A percentile compares a stretch with the other conserved stretches of the same genome.
phyloP scores from a whole-genome alignment of 768 basidiomycete genomes.

The Mycena metata region DNA sequence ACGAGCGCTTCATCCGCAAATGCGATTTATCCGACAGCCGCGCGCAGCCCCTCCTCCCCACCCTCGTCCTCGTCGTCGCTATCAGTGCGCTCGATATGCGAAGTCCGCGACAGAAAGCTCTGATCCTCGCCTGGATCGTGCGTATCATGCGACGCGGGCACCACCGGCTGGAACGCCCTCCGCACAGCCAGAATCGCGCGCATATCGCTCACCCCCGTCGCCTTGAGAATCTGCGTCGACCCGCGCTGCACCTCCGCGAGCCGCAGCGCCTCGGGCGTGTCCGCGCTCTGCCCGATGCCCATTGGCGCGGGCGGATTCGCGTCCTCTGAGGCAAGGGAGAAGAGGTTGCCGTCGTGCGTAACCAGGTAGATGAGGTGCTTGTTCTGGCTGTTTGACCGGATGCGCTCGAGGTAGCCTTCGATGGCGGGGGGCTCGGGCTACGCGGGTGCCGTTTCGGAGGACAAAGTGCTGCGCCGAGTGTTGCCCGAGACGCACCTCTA shows the following conservation, averaged over 20 bases:
- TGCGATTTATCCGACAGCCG: slow-evolving; percentile 57
- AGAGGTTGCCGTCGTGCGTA: slow-evolving; percentile 81
- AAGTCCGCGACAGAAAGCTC: slow-evolving; percentile 48
- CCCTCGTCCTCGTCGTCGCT: slow-evolving; percentile 77
- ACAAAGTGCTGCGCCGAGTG: slow-evolving; percentile 70
- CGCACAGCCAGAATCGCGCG: slow-evolving; percentile 75
- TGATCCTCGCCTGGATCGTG: slow-evolving; percentile 48
- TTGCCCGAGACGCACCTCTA: slow-evolving; percentile 82
- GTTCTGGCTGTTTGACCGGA: slow-evolving; percentile 68
- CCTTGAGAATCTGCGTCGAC: slow-evolving; percentile 69
- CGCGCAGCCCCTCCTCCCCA: slow-evolving; percentile 67
- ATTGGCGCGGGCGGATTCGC: slow-evolving; percentile 82
- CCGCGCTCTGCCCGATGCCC: slow-evolving; percentile 54
- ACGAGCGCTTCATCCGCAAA: slow-evolving; percentile 74
- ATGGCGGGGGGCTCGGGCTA: slow-evolving; percentile 85
- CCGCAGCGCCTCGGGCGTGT: slow-evolving; percentile 55
- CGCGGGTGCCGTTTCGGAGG: slow-evolving; percentile 58
- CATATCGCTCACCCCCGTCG: slow-evolving; percentile 81
- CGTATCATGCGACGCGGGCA: slow-evolving; percentile 54
- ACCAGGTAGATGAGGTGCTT: slow-evolving; percentile 77
- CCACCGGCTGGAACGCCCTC: slow-evolving; percentile 67
- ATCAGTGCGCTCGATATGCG: slow-evolving; percentile 53
- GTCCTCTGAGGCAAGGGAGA: slow-evolving; percentile 63
- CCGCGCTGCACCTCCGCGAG: slow-evolving; percentile 74
- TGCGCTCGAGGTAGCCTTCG: slow-evolving; percentile 88